Percentiles rank a stretch among this genome's conserved stretches.
phyloP scores from a whole-genome alignment of 2,329 filamentous ascomycete genomes.

The Hymenoscyphus fructigenus region DNA sequence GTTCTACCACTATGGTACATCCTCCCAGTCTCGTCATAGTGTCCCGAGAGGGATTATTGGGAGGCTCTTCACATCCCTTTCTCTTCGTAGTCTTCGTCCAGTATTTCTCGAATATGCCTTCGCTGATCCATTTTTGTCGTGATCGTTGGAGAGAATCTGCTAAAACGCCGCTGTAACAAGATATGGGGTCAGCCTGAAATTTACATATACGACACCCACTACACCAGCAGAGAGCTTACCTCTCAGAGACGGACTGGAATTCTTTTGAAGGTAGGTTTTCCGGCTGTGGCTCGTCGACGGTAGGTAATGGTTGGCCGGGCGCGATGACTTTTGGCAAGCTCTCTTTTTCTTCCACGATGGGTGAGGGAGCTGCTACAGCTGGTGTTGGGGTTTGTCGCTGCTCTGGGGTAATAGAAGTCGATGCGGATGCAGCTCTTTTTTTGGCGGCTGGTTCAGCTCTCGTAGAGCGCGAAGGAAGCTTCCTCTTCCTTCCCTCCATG shows the following conservation, averaged over 20 bases:
- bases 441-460: conserved; percentile 60
- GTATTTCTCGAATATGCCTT: conserved; percentile 73
- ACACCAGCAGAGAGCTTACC: conserved; percentile 44
- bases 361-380: conserved; percentile 30
- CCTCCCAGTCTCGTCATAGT: conserved; percentile 72
- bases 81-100: conserved; percentile 73
- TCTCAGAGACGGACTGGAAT: conserved; percentile 73
- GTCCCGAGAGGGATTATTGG: conserved; percentile 67
- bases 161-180: conserved; percentile 63
- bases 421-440: conserved; percentile 47
- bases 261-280: conserved; percentile 62
- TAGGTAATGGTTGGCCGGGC: conserved; percentile 68
- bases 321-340: conserved; percentile 62
- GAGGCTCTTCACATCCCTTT: conserved; percentile 61
- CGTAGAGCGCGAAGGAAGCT: conserved; percentile 61
- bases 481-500: conserved; percentile 64
- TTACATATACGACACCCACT: neutral
- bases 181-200: conserved; percentile 18
- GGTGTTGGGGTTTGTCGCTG: conserved; percentile 49
- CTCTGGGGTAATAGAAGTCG: conserved; percentile 50
- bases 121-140: conserved; percentile 68
- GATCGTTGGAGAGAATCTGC: conserved; percentile 72
- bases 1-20: conserved; percentile 74
- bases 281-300: conserved; percentile 65
- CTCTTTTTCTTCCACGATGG: conserved; percentile 36